Percentiles rank a stretch among this genome's conserved stretches.
Evolutionary conservation across 2,329 filamentous ascomycete genomes (phyloP).

Genomic region (Macrophomina tecta): DNA sequence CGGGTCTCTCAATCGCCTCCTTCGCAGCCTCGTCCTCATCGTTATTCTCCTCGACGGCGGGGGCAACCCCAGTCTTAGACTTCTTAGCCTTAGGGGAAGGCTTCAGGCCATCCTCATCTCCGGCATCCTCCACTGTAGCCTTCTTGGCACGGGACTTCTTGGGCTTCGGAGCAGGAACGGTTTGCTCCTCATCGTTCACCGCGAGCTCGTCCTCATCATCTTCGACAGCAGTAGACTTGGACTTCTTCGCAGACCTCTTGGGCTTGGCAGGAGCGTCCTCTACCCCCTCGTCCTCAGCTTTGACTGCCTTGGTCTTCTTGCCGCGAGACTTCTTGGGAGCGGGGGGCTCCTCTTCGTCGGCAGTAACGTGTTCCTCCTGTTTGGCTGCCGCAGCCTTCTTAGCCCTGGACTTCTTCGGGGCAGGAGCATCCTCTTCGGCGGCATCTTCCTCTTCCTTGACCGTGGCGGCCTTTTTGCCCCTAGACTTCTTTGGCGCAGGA

Average conservation of each 20-base stretch:
- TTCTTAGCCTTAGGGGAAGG: constrained; percentile 17
- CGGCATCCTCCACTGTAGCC: constrained; percentile 28
- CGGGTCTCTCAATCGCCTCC: constrained; percentile 4
- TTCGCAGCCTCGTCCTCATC: constrained; percentile 9
- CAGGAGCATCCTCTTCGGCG: constrained; percentile 38
- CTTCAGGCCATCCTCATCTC: constrained; percentile 1
- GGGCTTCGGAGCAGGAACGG: constrained; percentile 40
- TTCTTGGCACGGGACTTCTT: constrained; percentile 48
- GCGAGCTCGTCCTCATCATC: constrained; percentile 36
- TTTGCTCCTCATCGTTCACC: constrained; percentile 37
- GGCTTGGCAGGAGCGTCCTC: constrained; percentile 21
- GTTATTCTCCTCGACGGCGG: constrained; percentile 3
- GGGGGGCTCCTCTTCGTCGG: constrained; percentile 34
- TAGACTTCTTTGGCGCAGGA: constrained; percentile 35
- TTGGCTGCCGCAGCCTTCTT: constrained; percentile 38
- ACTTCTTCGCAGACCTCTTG: constrained; percentile 31
- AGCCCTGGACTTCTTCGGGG: constrained; percentile 37
- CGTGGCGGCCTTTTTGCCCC: constrained; percentile 39
- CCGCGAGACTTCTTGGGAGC: constrained; percentile 37
- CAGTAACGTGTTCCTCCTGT: constrained; percentile 32
- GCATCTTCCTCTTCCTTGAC: constrained; percentile 34
- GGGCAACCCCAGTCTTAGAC: neutral
- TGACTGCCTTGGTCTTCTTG: constrained; percentile 38
- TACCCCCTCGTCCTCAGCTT: constrained; percentile 28
- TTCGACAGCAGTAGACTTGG: constrained; percentile 33